phyloP scores from a whole-genome alignment of 2,329 filamentous ascomycete genomes.

The Penicillium glabrum region DNA sequence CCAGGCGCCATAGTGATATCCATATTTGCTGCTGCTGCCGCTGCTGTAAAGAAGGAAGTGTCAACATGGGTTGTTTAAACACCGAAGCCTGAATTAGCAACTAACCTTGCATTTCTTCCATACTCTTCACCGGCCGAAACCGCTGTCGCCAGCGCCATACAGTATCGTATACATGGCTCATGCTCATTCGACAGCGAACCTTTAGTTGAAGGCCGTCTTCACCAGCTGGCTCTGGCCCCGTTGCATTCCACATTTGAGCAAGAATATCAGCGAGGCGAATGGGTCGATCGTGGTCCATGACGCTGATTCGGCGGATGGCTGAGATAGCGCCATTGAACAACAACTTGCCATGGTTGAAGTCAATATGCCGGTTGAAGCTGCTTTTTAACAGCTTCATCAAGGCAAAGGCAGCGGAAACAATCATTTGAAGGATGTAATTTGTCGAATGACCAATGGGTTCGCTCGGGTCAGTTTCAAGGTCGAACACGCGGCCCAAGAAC shows the following conservation, averaged over 20 bases:
- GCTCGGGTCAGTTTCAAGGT: constrained; percentile 44
- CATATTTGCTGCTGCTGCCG: constrained; percentile 34
- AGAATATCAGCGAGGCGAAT: constrained; percentile 64
- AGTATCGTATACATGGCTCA: constrained; percentile 65
- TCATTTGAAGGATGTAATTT: constrained; percentile 66
- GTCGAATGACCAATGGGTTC: constrained; percentile 54
- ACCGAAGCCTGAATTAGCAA: background rate
- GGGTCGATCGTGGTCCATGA: constrained; percentile 62
- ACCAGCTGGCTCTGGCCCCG: constrained; percentile 31
- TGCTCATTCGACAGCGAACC: constrained; percentile 64
- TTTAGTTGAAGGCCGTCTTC: constrained; percentile 56
- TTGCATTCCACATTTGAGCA: constrained; percentile 63
- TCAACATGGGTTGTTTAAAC: constrained; percentile 13
- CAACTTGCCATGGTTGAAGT: constrained; percentile 54
- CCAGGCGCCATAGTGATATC: constrained; percentile 32
- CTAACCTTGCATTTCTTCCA: constrained; percentile 62
- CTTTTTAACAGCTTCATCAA: constrained; percentile 65
- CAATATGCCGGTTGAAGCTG: constrained; percentile 57
- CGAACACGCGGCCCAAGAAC: constrained; percentile 47
- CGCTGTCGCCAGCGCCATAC: constrained; percentile 66
- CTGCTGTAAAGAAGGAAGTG: constrained; percentile 8
- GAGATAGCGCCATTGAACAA: constrained; percentile 60
- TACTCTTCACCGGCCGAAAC: constrained; percentile 64
- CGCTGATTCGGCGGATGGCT: constrained; percentile 59
- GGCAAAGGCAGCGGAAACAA: constrained; percentile 62